Evolutionary conservation across 805 yeast species (phyloP).

Genomic region (Hanseniaspora valbyensis): DNA sequence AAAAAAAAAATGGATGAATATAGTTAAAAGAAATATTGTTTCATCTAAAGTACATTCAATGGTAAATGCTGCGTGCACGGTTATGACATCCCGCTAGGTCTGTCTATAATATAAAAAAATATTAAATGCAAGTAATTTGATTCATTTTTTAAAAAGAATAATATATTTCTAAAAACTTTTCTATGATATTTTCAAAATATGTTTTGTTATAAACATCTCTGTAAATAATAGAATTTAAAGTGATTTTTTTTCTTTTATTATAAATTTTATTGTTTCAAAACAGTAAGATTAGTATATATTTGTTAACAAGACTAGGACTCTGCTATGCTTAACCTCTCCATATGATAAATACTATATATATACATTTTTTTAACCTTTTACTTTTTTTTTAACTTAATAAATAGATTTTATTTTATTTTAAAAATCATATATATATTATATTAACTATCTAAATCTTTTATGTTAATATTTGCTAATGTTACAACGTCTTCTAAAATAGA

Average conservation of each 20-base stretch:
- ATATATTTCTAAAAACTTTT: too few species aligned
- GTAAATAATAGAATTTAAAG: neutral
- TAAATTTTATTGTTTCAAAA: neutral
- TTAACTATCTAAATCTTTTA: neutral
- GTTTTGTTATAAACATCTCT: too few species aligned
- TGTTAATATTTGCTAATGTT: neutral
- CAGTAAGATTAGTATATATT: neutral
- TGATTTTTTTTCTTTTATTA: neutral
- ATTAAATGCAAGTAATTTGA: neutral
- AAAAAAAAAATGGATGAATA: too few species aligned
- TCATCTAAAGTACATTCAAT: neutral
- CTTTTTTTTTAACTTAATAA: too few species aligned
- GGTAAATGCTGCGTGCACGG: constrained; percentile 16
- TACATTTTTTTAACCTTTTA: too few species aligned
- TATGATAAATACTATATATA: too few species aligned
- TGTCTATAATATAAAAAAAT: constrained; percentile 1
- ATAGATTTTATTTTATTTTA: too few species aligned
- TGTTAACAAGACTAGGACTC: constrained; percentile 14
- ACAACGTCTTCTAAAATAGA: neutral
- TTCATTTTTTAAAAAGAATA: too few species aligned
- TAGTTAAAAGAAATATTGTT: neutral
- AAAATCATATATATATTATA: neutral
- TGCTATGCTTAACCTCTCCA: constrained; percentile 16
- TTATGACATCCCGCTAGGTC: constrained; percentile 16
- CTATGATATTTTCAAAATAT: too few species aligned